Conservation (phyloP, 495 filamentous ascomycete species). For the Acidiella bohemica region DNA sequence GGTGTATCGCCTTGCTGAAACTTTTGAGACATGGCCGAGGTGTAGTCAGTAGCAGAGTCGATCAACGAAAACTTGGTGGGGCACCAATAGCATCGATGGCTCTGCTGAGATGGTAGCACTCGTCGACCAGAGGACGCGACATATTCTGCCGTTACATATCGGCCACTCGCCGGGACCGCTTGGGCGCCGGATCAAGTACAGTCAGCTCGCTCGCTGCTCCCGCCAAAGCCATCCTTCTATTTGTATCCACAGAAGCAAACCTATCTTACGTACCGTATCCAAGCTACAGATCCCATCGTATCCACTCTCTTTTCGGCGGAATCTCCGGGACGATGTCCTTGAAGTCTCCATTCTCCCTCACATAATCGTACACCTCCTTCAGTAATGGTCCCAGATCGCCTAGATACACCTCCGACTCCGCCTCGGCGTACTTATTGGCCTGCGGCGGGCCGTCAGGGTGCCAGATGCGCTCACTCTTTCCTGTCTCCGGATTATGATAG, state of each 20-base stretch:
- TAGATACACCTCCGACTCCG: constrained; percentile 37
- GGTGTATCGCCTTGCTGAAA: too few relatives aligned
- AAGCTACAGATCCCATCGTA: constrained; percentile 43
- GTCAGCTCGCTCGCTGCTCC: too few relatives aligned
- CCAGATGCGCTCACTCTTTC: constrained; percentile 45
- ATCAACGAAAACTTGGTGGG: too few relatives aligned
- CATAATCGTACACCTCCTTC: constrained; percentile 44
- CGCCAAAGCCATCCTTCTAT: too few relatives aligned
- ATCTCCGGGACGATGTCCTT: constrained; percentile 53
- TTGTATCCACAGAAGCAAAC: neutral
- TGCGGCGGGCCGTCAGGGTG: constrained; percentile 56
- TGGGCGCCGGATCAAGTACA: too few relatives aligned
- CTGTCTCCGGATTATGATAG: constrained; percentile 38
- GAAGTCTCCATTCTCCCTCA: constrained; percentile 49
- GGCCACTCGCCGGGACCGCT: too few relatives aligned
- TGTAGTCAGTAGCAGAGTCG: too few relatives aligned
- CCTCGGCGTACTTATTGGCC: constrained; percentile 28
- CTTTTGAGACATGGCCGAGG: too few relatives aligned
- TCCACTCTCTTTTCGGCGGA: constrained; percentile 60
- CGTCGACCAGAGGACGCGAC: too few relatives aligned
- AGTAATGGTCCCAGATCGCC: constrained; percentile 35
- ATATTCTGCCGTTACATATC: too few relatives aligned
- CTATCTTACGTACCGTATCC: constrained; percentile 16
- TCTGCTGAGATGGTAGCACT: too few relatives aligned
- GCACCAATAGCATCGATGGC: too few relatives aligned